Evolutionary conservation across 768 basidiomycete species (phyloP).

Genomic region (Leucogyrophana mollusca): DNA sequence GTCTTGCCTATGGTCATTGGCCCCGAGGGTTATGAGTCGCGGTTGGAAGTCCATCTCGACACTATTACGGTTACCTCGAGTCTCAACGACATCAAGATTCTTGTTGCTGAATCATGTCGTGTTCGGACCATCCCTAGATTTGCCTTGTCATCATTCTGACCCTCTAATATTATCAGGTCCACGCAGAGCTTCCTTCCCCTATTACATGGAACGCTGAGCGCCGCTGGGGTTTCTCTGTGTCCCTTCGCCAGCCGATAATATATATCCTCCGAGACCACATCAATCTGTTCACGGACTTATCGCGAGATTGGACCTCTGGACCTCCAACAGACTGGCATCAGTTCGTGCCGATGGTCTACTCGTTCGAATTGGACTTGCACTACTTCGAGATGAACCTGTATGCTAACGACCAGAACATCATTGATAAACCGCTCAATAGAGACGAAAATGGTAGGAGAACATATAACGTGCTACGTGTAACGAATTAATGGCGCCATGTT

Average conservation of each 20-base stretch:
- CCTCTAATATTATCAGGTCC: conserved; percentile 45
- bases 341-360: conserved; percentile 83
- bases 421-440: conserved; percentile 77
- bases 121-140: conserved; percentile 39
- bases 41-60: conserved; percentile 81
- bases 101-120: conserved; percentile 75
- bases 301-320: conserved; percentile 87
- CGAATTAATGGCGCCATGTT: neutral
- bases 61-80: conserved; percentile 77
- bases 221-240: conserved; percentile 76
- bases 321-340: conserved; percentile 76
- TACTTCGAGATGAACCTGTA: conserved; percentile 80
- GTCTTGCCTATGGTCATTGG: conserved; percentile 79
- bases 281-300: conserved; percentile 92
- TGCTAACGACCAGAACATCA: conserved; percentile 95
- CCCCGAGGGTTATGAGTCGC: conserved; percentile 72
- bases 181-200: conserved; percentile 75
- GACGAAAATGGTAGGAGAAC: conserved; percentile 88
- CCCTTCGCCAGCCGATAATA: conserved; percentile 68
- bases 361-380: conserved; percentile 64
- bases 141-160: conserved; percentile 4
- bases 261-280: conserved; percentile 90
- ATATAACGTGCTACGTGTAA: neutral
- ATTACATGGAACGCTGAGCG: conserved; percentile 80
- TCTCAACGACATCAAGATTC: conserved; percentile 81